phyloP scores from a whole-genome alignment of 2,329 filamentous ascomycete genomes.

The Camillea tinctor region DNA sequence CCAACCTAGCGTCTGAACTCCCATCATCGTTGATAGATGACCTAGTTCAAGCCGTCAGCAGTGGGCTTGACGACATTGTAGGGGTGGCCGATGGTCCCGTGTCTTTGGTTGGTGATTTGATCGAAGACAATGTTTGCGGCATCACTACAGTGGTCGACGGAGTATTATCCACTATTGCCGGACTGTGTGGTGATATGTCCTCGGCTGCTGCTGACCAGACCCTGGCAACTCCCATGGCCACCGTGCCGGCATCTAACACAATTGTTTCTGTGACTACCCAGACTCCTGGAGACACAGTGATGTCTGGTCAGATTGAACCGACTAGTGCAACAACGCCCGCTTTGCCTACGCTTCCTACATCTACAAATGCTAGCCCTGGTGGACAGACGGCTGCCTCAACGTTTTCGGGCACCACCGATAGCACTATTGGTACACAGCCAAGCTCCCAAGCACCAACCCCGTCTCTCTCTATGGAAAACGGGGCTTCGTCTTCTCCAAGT shows the following conservation, averaged over 20 bases:
- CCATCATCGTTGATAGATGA: constrained; percentile 15
- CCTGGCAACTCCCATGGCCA: constrained; percentile 9
- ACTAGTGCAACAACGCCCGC: neutral
- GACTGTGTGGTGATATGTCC: constrained; percentile 24
- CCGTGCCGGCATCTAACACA: neutral
- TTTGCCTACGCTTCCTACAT: neutral
- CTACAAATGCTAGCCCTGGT: neutral
- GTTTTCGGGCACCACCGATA: neutral
- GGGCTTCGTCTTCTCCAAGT: no score
- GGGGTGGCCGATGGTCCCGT: constrained; percentile 18
- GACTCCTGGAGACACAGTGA: no score
- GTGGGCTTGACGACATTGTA: constrained; percentile 21
- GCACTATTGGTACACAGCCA: neutral
- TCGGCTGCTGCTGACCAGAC: constrained; percentile 14
- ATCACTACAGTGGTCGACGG: constrained; percentile 23
- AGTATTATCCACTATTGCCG: constrained; percentile 23
- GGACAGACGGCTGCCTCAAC: neutral
- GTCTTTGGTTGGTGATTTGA: constrained; percentile 19
- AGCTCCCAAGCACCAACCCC: neutral
- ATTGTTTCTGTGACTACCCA: constrained; percentile 4
- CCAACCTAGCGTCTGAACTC: constrained; percentile 13
- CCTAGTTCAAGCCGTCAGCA: constrained; percentile 14
- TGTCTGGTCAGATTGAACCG: neutral
- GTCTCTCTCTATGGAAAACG: neutral
- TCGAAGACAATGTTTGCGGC: constrained; percentile 25